These are phyloP conservation scores for Euphorbia celastroides DNA, from an alignment of 441 rosid species.

Conservation along the genomic window DNA sequence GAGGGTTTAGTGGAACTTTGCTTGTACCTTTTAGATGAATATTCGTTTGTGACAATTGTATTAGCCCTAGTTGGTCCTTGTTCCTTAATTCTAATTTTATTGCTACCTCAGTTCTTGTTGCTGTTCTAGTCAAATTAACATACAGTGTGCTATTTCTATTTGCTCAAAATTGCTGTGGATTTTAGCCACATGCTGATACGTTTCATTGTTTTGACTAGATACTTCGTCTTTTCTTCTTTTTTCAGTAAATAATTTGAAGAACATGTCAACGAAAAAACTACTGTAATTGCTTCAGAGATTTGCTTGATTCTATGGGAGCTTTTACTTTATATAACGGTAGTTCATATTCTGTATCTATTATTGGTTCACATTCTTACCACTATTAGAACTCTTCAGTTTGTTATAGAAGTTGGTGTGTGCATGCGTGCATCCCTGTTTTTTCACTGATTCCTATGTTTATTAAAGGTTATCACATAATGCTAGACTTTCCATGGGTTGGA, in stretches of 20 bases:
- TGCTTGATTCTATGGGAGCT: background rate
- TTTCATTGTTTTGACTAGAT: background rate
- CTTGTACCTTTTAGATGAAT: background rate
- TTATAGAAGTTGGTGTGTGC: background rate
- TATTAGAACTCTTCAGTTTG: background rate
- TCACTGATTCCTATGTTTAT: background rate
- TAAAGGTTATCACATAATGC: background rate
- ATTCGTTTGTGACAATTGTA: background rate
- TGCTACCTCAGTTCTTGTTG: background rate
- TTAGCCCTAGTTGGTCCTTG: background rate
- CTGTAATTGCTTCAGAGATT: background rate
- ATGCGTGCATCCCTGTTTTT: background rate
- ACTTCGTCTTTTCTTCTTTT: background rate
- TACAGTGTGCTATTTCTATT: background rate
- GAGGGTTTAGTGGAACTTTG: background rate
- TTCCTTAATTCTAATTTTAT: background rate
- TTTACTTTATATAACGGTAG: background rate
- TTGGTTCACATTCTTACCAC: background rate
- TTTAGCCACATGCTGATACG: background rate
- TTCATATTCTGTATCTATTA: background rate
- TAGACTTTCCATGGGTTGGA: background rate
- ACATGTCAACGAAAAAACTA: background rate
- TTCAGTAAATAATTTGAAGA: background rate
- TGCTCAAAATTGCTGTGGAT: background rate
- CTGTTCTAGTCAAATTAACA: background rate